Conservation (phyloP, 306 rosid genomes). For the Vigna reflexopilosa region DNA sequence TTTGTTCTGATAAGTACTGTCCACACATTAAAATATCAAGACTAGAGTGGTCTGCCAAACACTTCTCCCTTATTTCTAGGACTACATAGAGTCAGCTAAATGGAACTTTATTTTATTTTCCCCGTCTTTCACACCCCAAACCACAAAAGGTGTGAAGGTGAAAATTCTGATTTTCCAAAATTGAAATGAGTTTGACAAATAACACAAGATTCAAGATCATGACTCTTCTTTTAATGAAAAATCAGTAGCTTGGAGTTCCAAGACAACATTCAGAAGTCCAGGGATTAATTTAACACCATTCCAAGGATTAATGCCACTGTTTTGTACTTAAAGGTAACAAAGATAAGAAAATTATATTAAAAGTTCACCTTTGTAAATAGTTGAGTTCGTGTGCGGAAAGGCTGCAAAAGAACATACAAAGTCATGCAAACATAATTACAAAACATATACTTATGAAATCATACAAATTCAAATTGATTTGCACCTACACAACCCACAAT, state of each 20-base stretch:
- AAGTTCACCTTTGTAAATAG: slow-evolving; percentile 81
- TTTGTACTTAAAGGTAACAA: not conserved
- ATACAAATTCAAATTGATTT: slow-evolving; percentile 29
- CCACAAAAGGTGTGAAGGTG: not conserved
- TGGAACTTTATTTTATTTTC: slow-evolving; percentile 5
- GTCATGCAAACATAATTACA: slow-evolving; percentile 19
- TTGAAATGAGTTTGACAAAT: slow-evolving; percentile 31
- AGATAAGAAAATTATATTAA: not conserved
- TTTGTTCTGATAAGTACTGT: not conserved
- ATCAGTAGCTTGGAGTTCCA: slow-evolving; percentile 28
- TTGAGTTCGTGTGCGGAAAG: slow-evolving; percentile 82
- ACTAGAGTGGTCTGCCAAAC: not conserved
- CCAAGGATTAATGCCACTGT: slow-evolving; percentile 14
- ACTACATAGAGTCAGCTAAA: slow-evolving; percentile 6
- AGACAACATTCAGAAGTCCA: slow-evolving; percentile 21
- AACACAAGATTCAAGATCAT: slow-evolving; percentile 11
- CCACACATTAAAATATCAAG: slow-evolving; percentile 2
- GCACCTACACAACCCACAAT: slow-evolving; percentile 36
- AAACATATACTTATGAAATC: not conserved
- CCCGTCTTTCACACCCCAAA: not conserved
- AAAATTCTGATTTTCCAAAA: slow-evolving; percentile 20
- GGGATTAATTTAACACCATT: slow-evolving; percentile 12
- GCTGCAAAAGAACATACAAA: slow-evolving; percentile 69
- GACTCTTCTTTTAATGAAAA: slow-evolving; percentile 21
- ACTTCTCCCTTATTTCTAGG: slow-evolving; percentile 1